These are phyloP conservation scores for Podospora appendiculata DNA, from an alignment of 495 filamentous ascomycete genomes.

Conservation along the genomic window DNA sequence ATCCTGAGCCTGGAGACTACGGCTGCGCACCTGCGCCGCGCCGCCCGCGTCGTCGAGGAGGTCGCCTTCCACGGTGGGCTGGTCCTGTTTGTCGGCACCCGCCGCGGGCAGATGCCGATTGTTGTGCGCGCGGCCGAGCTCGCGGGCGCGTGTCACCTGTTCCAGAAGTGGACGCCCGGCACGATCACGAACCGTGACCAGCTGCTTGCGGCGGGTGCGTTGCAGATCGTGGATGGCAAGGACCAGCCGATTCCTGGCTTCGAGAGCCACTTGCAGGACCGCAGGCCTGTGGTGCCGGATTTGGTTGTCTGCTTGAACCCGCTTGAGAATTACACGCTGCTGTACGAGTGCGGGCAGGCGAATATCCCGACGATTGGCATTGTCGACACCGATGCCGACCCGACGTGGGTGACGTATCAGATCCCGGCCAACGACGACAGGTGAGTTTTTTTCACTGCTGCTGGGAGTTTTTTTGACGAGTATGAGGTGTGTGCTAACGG, in stretches of 20 bases:
- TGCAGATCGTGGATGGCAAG: conserved; percentile 62
- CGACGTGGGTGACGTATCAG: conserved; percentile 90
- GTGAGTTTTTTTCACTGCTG: conserved; percentile 27
- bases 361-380: conserved; percentile 91
- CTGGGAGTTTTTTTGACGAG: conserved; percentile 10
- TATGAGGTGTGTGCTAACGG: too few species aligned
- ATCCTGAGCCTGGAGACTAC: conserved; percentile 87
- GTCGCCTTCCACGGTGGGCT: conserved; percentile 76
- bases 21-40: conserved; percentile 79
- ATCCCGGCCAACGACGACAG: conserved; percentile 96
- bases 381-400: conserved; percentile 88
- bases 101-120: conserved; percentile 64
- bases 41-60: conserved; percentile 80
- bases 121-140: conserved; percentile 78
- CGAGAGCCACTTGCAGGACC: conserved; percentile 53
- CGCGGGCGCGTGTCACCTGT: conserved; percentile 76
- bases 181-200: conserved; percentile 87
- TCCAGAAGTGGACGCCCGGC: conserved; percentile 89
- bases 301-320: conserved; percentile 90
- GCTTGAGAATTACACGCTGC: conserved; percentile 77
- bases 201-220: conserved; percentile 60
- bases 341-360: conserved; percentile 84
- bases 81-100: conserved; percentile 85
- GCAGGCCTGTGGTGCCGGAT: conserved; percentile 69
- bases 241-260: conserved; percentile 63